These are phyloP conservation scores for Aspergillus nidulans DNA, from an alignment of 495 filamentous ascomycete species.

Conservation along the genomic window DNA sequence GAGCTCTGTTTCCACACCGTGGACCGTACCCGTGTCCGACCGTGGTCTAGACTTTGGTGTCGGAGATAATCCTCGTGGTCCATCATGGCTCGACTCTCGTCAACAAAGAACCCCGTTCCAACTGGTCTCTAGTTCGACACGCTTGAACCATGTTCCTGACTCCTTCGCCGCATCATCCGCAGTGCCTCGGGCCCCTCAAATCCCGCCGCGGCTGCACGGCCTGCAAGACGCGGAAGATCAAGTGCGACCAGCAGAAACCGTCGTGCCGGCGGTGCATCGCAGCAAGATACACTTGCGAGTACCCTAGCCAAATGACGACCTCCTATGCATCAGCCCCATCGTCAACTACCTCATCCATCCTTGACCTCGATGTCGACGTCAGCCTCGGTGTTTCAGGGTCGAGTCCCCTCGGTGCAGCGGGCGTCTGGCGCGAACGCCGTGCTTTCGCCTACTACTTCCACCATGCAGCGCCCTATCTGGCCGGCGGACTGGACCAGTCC, in stretches of 20 bases:
- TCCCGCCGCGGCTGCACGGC: slow-evolving; percentile 37
- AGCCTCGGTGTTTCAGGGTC: too few species aligned
- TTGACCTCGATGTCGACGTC: not conserved
- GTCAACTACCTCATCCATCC: not conserved
- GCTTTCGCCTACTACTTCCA: slow-evolving; percentile 41
- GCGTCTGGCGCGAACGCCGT: slow-evolving; percentile 29
- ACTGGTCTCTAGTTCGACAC: too few species aligned
- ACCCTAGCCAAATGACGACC: slow-evolving; percentile 10
- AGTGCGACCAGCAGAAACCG: slow-evolving; percentile 55
- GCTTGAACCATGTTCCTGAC: not conserved
- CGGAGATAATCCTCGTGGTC: too few species aligned
- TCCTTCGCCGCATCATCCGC: too few species aligned
- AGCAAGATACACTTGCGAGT: slow-evolving; percentile 48
- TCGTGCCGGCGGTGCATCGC: slow-evolving; percentile 39
- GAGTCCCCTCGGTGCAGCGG: not conserved
- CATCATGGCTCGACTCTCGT: too few species aligned
- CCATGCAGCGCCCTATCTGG: slow-evolving; percentile 19
- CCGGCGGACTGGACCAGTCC: slow-evolving; percentile 43
- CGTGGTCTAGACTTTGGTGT: too few species aligned
- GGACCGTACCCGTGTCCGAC: too few species aligned
- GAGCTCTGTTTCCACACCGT: too few species aligned
- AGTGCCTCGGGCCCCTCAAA: slow-evolving; percentile 11
- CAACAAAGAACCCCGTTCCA: too few species aligned
- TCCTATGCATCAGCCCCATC: not conserved
- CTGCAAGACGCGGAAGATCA: slow-evolving; percentile 49